These are phyloP conservation scores for Pleurostoma richardsiae DNA, from an alignment of 2,329 filamentous ascomycete genomes.

Conservation along the genomic window DNA sequence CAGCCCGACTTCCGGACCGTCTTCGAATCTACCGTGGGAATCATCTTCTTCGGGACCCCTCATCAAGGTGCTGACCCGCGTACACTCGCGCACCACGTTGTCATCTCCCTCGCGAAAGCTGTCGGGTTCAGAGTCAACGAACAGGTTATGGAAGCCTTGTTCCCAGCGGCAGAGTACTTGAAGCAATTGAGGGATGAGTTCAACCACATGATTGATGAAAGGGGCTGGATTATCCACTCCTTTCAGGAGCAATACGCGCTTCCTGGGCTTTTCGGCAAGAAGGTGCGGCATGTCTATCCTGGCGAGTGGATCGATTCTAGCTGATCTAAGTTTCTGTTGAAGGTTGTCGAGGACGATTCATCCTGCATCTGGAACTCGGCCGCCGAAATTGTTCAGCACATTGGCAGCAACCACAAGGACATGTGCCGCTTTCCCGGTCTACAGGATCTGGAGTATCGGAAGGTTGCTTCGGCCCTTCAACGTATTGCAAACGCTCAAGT, in stretches of 20 bases:
- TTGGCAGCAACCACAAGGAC: not conserved
- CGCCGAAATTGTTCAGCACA: not conserved
- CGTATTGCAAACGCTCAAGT: too few species aligned
- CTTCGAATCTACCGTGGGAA: not conserved
- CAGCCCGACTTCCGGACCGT: not conserved
- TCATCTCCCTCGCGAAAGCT: not conserved
- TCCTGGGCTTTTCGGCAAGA: not conserved
- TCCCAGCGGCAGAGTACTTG: not conserved
- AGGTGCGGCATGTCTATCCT: too few species aligned
- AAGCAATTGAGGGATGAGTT: slow-evolving; percentile 1
- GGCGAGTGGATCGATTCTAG: not conserved
- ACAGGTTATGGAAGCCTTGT: not conserved
- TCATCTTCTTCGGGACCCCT: not conserved
- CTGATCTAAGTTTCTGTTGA: not conserved
- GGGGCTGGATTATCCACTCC: not conserved
- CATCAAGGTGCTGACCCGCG: not conserved
- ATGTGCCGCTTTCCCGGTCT: not conserved
- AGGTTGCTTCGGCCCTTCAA: not conserved
- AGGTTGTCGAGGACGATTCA: not conserved
- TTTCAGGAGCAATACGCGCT: not conserved
- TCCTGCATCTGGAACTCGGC: not conserved
- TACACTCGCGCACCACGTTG: not conserved
- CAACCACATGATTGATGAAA: not conserved
- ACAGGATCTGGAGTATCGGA: not conserved
- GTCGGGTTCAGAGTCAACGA: not conserved